These are phyloP conservation scores for Eutypa lata DNA, from an alignment of 2,329 filamentous ascomycete genomes.

Conservation along the genomic window DNA sequence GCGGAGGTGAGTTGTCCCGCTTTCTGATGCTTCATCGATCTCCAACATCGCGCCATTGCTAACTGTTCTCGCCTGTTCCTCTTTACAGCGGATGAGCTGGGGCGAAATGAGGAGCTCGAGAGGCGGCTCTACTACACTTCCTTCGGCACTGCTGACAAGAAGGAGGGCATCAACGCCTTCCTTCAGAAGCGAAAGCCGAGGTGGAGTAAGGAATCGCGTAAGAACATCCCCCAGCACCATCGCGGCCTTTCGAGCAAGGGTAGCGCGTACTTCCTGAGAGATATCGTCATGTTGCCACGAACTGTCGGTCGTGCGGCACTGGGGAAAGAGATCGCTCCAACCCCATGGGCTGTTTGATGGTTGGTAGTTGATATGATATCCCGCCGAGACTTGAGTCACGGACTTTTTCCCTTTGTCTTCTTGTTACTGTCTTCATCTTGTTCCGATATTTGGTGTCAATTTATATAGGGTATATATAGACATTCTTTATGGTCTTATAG, in stretches of 20 bases:
- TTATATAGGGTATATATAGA: not conserved
- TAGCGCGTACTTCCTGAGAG: not conserved
- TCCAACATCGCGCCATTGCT: not conserved
- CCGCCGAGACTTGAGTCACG: not conserved
- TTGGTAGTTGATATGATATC: not conserved
- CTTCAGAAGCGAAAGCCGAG: constrained; percentile 20
- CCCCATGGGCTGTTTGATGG: not conserved
- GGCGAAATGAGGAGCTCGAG: constrained; percentile 31
- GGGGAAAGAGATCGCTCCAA: not conserved
- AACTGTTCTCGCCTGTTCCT: not conserved
- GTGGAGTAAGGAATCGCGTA: not conserved
- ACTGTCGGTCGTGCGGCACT: not conserved
- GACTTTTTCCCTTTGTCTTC: not conserved
- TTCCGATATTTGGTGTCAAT: not conserved
- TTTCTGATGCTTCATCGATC: not conserved
- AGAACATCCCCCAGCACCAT: not conserved
- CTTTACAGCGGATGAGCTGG: constrained; percentile 20
- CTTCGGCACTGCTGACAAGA: constrained; percentile 30
- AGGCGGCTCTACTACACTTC: constrained; percentile 33
- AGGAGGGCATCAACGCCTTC: constrained; percentile 28
- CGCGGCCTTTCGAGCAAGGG: not conserved
- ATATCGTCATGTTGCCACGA: not conserved
- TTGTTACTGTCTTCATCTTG: not conserved
- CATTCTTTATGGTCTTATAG: not conserved
- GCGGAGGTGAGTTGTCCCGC: constrained; percentile 18